Base-by-base conservation (phyloP, 768 basidiomycete species). In the Daedalea quercina region DNA sequence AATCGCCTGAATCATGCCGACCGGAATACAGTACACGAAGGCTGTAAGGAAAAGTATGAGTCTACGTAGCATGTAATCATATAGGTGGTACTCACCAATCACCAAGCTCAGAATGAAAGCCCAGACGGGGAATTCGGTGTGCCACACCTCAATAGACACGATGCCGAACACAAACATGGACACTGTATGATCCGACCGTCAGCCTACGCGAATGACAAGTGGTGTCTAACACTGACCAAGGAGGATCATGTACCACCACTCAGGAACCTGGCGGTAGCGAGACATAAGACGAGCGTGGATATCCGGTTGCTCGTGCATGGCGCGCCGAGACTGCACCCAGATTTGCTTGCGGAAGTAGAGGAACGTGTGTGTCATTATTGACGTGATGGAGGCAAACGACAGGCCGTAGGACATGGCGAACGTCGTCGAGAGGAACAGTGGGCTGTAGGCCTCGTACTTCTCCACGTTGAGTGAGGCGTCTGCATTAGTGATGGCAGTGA, bases 1-100 rank as follows among this genome's bases (percentile, higher is more conserved):
- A 57, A 89, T 80, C 1, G 87, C 86, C 59, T 88, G 82, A 54
- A 90, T 87, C 79, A 88, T 82, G 58, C 85, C 87, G 51, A 85
- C 80, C 12, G 91, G 91, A 44, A 94, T 79, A 53, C 85, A 76
- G 60, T 90, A 91, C 59, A 85, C 62, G 58, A 72, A 76, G 0
- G 80, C 69, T 59, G 61, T 31, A 11, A 31, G 4, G 28, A 11
- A 31, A 31, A 3, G 43, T 19, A 4, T 3, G 28, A 25, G 13
- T 25, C 9, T 19, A 9, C 13, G 44, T 51, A n/a, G n/a, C n/a
- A n/a, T n/a, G n/a, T 45, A 26, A 45, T 9, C 20, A 24, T 45
- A 45, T 15, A 9, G 19, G 19, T n/a, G 9, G 19, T 44, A 50
- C 55, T 33, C 44, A 48, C 63, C 62, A 26, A 80, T 71, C 25